A percentile compares a stretch with the other conserved stretches of the same genome.
Evolutionary conservation across 108 stramenopile species (phyloP).

Genomic region (Skeletonema menzelii): DNA sequence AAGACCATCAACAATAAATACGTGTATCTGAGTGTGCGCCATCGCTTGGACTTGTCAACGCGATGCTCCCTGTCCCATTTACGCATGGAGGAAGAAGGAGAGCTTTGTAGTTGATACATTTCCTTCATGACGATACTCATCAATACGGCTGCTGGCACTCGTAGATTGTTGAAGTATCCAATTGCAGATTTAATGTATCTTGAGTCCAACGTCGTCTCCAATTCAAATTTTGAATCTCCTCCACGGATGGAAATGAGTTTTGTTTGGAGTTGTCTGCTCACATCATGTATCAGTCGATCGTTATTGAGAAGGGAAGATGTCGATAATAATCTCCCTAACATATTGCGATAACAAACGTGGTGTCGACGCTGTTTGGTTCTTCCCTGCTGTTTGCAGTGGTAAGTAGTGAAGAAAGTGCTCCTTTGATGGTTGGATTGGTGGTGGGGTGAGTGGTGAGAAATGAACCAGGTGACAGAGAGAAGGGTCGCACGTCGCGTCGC

Average conservation of each 20-base stretch:
- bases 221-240: slow-evolving; percentile 2
- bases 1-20: slow-evolving; percentile 39
- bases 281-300: background rate
- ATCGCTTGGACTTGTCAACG: slow-evolving; percentile 33
- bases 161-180: slow-evolving; percentile 36
- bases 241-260: slow-evolving; percentile 25
- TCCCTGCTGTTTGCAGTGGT: no score
- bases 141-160: slow-evolving; percentile 39
- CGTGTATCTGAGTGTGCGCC: slow-evolving; percentile 35
- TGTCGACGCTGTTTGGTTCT: no score
- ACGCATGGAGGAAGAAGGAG: slow-evolving; percentile 27
- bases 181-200: slow-evolving; percentile 29
- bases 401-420: no score
- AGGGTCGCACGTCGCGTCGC: no score
- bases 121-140: slow-evolving; percentile 41
- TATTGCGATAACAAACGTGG: background rate
- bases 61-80: slow-evolving; percentile 39
- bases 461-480: no score
- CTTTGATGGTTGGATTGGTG: no score
- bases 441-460: no score
- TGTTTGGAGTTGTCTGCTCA: slow-evolving; percentile 3
- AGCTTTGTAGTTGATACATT: slow-evolving; percentile 40
- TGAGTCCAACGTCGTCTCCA: slow-evolving; percentile 18
- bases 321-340: background rate
- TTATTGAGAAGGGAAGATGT: background rate